Evolutionary conservation across 2,329 filamentous ascomycete species (phyloP).

Genomic region (Cladophialophora yegresii): DNA sequence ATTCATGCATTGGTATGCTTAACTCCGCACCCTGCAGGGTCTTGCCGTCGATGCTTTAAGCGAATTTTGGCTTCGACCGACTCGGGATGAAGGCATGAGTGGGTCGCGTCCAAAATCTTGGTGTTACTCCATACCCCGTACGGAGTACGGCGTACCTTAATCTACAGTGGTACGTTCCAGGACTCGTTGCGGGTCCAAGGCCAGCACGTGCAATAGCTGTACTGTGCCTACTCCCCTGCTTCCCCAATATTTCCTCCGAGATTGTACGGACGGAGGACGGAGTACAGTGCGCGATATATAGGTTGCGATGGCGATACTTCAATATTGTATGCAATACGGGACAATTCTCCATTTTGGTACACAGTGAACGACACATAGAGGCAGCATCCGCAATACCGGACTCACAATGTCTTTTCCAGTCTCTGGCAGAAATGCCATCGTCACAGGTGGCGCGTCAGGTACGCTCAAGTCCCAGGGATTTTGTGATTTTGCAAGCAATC

Average conservation of each 20-base stretch:
- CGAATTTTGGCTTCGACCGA: neutral
- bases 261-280: no score
- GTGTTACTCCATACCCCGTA: no score
- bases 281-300: neutral
- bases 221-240: neutral
- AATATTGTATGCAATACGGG: neutral
- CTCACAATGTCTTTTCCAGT: conserved; percentile 2
- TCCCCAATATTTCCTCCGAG: neutral
- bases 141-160: no score
- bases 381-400: neutral
- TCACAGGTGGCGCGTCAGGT: conserved; percentile 23
- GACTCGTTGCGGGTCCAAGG: neutral
- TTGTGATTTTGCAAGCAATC: neutral
- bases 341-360: neutral
- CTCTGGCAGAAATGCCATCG: conserved; percentile 22
- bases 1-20: neutral
- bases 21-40: no score
- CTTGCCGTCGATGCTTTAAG: neutral
- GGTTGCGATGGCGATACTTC: neutral
- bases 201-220: neutral
- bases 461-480: neutral
- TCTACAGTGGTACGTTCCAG: neutral
- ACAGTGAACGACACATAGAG: neutral
- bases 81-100: neutral
- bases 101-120: no score